phyloP scores from a whole-genome alignment of 805 yeast species.

The Schwanniomyces pseudopolymorphus region DNA sequence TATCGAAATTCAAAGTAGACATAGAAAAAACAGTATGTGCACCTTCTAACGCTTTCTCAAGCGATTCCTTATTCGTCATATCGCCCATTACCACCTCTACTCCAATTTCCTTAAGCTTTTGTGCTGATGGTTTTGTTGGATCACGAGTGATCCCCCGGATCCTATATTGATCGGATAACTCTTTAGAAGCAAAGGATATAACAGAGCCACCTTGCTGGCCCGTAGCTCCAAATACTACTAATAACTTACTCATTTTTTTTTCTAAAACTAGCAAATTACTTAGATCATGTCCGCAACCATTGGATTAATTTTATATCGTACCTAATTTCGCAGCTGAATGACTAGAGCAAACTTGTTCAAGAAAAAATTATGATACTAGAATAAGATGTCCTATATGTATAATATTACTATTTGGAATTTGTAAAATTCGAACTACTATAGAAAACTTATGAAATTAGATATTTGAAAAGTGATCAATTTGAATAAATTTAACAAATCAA shows the following conservation, averaged over 20 bases:
- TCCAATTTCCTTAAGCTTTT: conserved; percentile 8
- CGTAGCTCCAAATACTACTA: conserved; percentile 12
- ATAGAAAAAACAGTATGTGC: conserved; percentile 7
- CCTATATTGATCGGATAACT: conserved; percentile 7
- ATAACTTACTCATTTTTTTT: conserved; percentile 5
- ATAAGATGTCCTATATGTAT: too few relatives aligned
- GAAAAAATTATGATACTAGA: too few relatives aligned
- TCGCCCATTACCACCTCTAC: conserved; percentile 13
- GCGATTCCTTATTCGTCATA: not conserved
- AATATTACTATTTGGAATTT: too few relatives aligned
- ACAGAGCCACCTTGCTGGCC: conserved; percentile 29
- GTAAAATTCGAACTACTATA: too few relatives aligned
- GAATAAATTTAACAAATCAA: too few relatives aligned
- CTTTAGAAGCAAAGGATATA: conserved; percentile 6
- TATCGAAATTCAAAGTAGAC: conserved; percentile 10
- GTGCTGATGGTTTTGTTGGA: conserved; percentile 1
- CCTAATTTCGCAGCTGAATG: too few relatives aligned
- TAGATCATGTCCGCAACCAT: too few relatives aligned
- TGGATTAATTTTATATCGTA: too few relatives aligned
- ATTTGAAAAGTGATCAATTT: too few relatives aligned
- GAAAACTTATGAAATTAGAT: too few relatives aligned
- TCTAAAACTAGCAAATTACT: too few relatives aligned
- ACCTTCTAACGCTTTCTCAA: conserved; percentile 4
- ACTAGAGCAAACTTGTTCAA: too few relatives aligned
- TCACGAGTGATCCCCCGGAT: conserved; percentile 14